Conservation (phyloP, 2,329 filamentous ascomycete genomes). For the Colletotrichum orchidophilum region DNA sequence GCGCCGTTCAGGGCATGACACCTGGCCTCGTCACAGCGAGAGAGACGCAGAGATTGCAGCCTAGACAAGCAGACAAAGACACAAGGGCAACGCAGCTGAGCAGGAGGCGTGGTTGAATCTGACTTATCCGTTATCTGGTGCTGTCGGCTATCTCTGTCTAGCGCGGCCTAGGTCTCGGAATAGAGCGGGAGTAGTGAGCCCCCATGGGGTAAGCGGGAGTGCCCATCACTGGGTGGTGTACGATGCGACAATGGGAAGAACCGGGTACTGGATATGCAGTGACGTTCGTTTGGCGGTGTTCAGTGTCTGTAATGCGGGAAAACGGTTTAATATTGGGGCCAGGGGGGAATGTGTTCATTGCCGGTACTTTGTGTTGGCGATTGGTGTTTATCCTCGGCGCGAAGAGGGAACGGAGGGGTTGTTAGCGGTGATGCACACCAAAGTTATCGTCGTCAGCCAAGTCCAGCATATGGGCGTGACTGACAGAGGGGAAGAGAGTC, state of each 20-base stretch:
- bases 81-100: not conserved
- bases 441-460: not conserved
- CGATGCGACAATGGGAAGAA: conserved; percentile 23
- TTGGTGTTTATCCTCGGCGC: too few species aligned
- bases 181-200: conserved; percentile 28
- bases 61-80: not conserved
- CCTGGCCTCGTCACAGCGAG: not conserved
- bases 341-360: not conserved
- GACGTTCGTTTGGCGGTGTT: conserved; percentile 5
- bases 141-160: conserved; percentile 24
- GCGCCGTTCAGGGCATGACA: conserved; percentile 2
- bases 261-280: conserved; percentile 15
- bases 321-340: not conserved
- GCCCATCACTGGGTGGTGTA: conserved; percentile 18
- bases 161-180: conserved; percentile 8
- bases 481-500: not conserved
- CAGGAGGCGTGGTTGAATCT: conserved; percentile 18
- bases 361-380: not conserved
- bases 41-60: not conserved
- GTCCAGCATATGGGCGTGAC: not conserved
- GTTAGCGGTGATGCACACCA: not conserved
- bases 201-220: conserved; percentile 30
- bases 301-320: not conserved
- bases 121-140: conserved; percentile 14
- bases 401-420: too few species aligned